These are phyloP conservation scores for Russula olivacea DNA, from an alignment of 768 basidiomycete species.

Conservation along the genomic window DNA sequence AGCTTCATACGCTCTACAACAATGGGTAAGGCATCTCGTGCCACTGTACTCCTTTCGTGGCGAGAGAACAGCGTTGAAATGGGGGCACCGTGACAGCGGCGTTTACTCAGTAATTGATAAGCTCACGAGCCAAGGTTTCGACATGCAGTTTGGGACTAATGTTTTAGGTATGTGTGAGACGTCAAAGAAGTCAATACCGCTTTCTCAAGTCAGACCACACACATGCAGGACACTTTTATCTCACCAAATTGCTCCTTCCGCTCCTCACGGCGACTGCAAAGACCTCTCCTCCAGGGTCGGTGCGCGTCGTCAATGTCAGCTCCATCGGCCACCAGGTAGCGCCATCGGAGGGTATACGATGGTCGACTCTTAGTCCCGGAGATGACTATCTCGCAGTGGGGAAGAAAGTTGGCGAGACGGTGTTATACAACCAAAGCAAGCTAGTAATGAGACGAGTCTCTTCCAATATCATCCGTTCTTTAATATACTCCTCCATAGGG, in stretches of 20 bases:
- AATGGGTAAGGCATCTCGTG: background rate
- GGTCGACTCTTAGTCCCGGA: background rate
- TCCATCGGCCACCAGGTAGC: background rate
- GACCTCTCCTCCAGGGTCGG: background rate
- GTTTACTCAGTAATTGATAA: conserved; percentile 3
- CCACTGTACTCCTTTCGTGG: background rate
- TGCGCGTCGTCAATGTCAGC: conserved; percentile 6
- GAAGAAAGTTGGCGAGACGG: background rate
- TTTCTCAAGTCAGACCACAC: background rate
- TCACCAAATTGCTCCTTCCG: conserved; percentile 2
- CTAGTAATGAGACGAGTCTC: background rate
- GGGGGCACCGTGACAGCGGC: background rate
- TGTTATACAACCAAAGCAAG: conserved; percentile 6
- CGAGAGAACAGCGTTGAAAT: background rate
- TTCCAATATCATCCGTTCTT: background rate
- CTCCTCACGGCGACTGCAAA: conserved; percentile 2
- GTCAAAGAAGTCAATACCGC: background rate
- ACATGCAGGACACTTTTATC: background rate
- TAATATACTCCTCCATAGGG: background rate
- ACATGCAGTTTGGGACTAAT: conserved; percentile 4
- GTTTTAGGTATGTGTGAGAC: background rate
- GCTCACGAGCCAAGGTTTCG: conserved; percentile 3
- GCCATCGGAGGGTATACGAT: background rate
- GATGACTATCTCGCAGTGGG: background rate
- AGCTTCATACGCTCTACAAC: conserved; percentile 8